A percentile compares a stretch with the other conserved stretches of the same genome.
phyloP scores from a whole-genome alignment of 208 protist genomes.

The Crithidia sp. region DNA sequence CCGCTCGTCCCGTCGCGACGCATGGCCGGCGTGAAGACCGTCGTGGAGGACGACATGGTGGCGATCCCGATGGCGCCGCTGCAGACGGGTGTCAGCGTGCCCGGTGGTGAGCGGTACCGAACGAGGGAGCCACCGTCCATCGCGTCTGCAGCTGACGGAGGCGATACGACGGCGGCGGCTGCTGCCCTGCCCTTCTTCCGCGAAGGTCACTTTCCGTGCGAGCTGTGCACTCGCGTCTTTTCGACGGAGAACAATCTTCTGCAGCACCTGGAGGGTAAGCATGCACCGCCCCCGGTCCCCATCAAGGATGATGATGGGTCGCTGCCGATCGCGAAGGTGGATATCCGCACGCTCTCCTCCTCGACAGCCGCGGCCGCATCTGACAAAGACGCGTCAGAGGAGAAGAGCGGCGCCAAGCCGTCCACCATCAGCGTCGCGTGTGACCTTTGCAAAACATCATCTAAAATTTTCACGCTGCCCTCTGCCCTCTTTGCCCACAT shows the following conservation, averaged over 20 bases:
- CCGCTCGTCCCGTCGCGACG: constrained; percentile 30
- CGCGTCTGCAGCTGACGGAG: too few relatives aligned
- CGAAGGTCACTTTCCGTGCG: constrained; percentile 76
- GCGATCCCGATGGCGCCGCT: not conserved
- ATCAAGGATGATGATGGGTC: not conserved
- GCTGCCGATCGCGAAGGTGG: not conserved
- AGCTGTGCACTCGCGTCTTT: constrained; percentile 74
- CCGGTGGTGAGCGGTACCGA: not conserved
- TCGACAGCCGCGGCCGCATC: too few relatives aligned
- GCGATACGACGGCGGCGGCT: not conserved
- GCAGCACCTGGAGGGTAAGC: constrained; percentile 71
- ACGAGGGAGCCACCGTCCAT: too few relatives aligned
- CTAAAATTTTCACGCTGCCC: constrained; percentile 70
- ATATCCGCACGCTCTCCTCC: too few relatives aligned
- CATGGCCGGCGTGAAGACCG: constrained; percentile 39
- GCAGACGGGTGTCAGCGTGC: not conserved
- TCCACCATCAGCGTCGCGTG: constrained; percentile 48
- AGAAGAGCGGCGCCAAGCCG: constrained; percentile 12
- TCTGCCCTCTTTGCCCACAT: constrained; percentile 88
- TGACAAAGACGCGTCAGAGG: not conserved
- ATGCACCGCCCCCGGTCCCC: constrained; percentile 25
- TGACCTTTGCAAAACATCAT: constrained; percentile 55
- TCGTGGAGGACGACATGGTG: constrained; percentile 23
- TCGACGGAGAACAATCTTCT: constrained; percentile 69
- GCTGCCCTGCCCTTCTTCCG: constrained; percentile 20